Conservation (phyloP, 2,329 filamentous ascomycete genomes). For the Tolypocladium tropicale region DNA sequence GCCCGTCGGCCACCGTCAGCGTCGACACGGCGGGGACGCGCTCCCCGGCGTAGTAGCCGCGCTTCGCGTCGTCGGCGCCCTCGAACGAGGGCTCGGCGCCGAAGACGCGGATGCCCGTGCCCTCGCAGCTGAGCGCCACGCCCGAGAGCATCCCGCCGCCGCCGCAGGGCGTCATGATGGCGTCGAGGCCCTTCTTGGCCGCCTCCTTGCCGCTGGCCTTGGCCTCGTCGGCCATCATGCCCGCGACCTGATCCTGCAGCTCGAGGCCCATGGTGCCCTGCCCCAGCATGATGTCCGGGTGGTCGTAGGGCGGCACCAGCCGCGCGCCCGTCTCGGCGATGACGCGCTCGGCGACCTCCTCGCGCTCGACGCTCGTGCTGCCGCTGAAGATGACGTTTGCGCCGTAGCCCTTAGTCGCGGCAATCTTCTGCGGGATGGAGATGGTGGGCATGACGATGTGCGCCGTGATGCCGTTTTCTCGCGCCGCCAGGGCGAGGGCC, state of each 20-base stretch:
- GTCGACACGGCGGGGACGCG: slow-evolving; percentile 61
- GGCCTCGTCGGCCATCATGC: slow-evolving; percentile 31
- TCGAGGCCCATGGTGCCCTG: slow-evolving; percentile 88
- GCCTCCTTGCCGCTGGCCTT: slow-evolving; percentile 3
- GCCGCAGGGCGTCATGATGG: slow-evolving; percentile 73
- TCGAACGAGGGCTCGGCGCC: slow-evolving; percentile 77
- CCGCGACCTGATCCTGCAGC: slow-evolving; percentile 60
- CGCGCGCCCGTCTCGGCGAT: slow-evolving; percentile 63
- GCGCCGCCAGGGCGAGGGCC: slow-evolving; percentile 78
- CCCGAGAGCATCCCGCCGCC: slow-evolving; percentile 85
- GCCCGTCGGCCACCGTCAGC: slow-evolving; percentile 78
- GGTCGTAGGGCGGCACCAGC: slow-evolving; percentile 83
- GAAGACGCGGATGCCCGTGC: slow-evolving; percentile 67
- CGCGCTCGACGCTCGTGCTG: slow-evolving; percentile 68
- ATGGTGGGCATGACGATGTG: slow-evolving; percentile 92
- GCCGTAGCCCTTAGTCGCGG: slow-evolving; percentile 68
- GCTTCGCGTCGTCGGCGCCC: slow-evolving; percentile 72
- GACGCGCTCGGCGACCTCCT: slow-evolving; percentile 63
- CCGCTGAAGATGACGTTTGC: slow-evolving; percentile 74
- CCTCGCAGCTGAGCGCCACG: slow-evolving; percentile 64
- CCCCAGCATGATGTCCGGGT: slow-evolving; percentile 82
- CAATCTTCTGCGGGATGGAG: slow-evolving; percentile 75
- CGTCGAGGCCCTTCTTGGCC: slow-evolving; percentile 37
- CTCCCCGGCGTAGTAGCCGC: slow-evolving; percentile 54
- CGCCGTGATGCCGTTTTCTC: slow-evolving; percentile 61